phyloP scores from a whole-genome alignment of 2,329 filamentous ascomycete species.

The Rhynchosporium agropyri region DNA sequence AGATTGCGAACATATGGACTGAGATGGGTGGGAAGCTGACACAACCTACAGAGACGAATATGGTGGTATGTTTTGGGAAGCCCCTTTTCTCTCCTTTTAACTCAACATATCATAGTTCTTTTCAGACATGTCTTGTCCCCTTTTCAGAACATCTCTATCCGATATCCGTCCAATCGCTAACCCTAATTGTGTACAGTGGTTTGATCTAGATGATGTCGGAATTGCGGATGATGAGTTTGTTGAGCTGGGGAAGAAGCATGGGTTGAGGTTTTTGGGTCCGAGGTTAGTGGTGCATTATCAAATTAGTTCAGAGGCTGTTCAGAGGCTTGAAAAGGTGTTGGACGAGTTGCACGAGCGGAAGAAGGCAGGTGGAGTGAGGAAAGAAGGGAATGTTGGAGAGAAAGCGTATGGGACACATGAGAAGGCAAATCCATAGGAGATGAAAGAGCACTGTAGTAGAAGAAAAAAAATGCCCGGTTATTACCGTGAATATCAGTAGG shows the following conservation, averaged over 20 bases:
- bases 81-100: no score
- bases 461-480: background rate
- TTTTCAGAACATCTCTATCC: no score
- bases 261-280: conserved; percentile 58
- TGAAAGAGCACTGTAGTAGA: no score
- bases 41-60: conserved; percentile 69
- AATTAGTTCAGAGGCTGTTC: conserved; percentile 62
- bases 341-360: conserved; percentile 38
- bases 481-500: no score
- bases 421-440: background rate
- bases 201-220: conserved; percentile 62
- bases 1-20: conserved; percentile 63
- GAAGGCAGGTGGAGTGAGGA: conserved; percentile 19
- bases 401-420: conserved; percentile 40
- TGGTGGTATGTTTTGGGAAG: conserved; percentile 50
- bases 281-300: conserved; percentile 72
- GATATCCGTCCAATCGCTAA: no score
- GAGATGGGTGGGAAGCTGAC: conserved; percentile 61
- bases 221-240: conserved; percentile 56
- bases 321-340: conserved; percentile 52
- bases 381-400: conserved; percentile 34
- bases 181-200: conserved; percentile 48
- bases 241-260: conserved; percentile 57
- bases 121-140: no score
- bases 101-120: no score